Conservation (phyloP, 805 yeast species). For the Metschnikowia henanensis region DNA sequence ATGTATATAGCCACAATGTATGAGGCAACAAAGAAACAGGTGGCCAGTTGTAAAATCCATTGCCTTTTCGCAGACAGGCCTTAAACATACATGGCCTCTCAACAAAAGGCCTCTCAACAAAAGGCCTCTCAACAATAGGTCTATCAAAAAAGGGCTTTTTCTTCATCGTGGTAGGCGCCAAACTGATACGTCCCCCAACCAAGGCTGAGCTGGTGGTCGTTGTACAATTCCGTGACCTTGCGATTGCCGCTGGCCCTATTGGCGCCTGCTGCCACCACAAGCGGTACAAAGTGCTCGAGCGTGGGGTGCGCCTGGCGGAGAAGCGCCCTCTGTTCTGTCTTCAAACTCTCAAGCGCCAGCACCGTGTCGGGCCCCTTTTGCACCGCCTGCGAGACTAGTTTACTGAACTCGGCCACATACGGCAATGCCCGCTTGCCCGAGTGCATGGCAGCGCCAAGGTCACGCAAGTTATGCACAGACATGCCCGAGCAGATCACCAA, state of each 20-base stretch:
- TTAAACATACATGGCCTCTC: too few relatives aligned
- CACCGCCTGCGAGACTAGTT: constrained; percentile 40
- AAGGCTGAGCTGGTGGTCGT: constrained; percentile 43
- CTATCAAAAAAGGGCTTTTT: too few relatives aligned
- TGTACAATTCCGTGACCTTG: constrained; percentile 46
- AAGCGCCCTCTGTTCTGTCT: constrained; percentile 28
- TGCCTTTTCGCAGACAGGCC: too few relatives aligned
- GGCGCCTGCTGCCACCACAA: constrained; percentile 61
- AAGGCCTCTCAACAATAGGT: too few relatives aligned
- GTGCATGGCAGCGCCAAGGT: constrained; percentile 33
- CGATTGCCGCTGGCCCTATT: constrained; percentile 23
- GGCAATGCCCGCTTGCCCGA: constrained; percentile 31
- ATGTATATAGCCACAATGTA: not conserved
- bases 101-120: too few relatives aligned
- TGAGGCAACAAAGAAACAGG: too few relatives aligned
- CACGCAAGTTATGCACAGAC: constrained; percentile 75
- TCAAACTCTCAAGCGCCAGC: constrained; percentile 36
- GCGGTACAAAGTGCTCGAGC: constrained; percentile 69
- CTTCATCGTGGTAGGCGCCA: constrained; percentile 26
- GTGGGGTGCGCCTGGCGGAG: constrained; percentile 68
- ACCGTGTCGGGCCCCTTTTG: constrained; percentile 32
- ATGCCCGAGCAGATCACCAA: constrained; percentile 69
- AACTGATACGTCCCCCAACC: constrained; percentile 74
- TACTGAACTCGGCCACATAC: constrained; percentile 55
- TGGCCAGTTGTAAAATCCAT: too few relatives aligned